A percentile compares a stretch with the other conserved stretches of the same genome.
Evolutionary conservation across 176 grass and related monocot genomes (phyloP).

Genomic region (Metroxylon sagu): DNA sequence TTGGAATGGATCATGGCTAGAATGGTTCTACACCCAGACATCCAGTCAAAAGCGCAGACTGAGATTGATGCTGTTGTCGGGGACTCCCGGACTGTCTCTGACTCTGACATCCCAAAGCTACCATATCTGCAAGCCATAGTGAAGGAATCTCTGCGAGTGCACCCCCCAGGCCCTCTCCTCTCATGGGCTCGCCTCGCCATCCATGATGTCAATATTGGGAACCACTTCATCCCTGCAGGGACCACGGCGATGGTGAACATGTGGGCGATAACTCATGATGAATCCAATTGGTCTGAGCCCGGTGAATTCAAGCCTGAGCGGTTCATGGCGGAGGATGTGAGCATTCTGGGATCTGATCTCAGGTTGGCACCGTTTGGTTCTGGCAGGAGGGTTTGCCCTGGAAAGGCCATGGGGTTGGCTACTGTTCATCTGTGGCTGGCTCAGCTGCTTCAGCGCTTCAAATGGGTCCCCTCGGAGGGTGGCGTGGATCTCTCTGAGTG

Average conservation of each 20-base stretch:
- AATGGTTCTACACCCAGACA: constrained; percentile 68
- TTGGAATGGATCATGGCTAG: constrained; percentile 78
- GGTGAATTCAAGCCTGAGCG: constrained; percentile 49
- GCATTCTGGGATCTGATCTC: constrained; percentile 55
- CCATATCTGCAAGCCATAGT: constrained; percentile 57
- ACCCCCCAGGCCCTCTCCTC: constrained; percentile 72
- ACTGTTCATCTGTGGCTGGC: constrained; percentile 63
- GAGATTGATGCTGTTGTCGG: constrained; percentile 52
- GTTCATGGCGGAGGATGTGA: constrained; percentile 58
- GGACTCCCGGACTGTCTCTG: constrained; percentile 13
- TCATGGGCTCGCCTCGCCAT: constrained; percentile 73
- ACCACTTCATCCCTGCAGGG: constrained; percentile 52
- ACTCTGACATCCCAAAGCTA: constrained; percentile 43
- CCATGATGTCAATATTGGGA: constrained; percentile 48
- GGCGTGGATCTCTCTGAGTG: constrained; percentile 59
- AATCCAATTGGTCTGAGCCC: constrained; percentile 39
- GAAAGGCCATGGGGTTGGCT: constrained; percentile 54
- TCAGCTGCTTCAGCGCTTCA: constrained; percentile 46
- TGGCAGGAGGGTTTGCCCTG: constrained; percentile 60
- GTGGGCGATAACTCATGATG: constrained; percentile 79
- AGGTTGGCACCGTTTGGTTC: constrained; percentile 65
- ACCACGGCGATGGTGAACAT: constrained; percentile 94
- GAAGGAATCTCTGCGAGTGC: constrained; percentile 75
- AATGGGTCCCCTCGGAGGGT: constrained; percentile 23
- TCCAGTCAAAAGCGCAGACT: constrained; percentile 53